Evolutionary conservation across 2,329 filamentous ascomycete species (phyloP), one percentile per base, ranked within the genome.

Genomic region (Phyllosticta citrichinensis): DNA sequence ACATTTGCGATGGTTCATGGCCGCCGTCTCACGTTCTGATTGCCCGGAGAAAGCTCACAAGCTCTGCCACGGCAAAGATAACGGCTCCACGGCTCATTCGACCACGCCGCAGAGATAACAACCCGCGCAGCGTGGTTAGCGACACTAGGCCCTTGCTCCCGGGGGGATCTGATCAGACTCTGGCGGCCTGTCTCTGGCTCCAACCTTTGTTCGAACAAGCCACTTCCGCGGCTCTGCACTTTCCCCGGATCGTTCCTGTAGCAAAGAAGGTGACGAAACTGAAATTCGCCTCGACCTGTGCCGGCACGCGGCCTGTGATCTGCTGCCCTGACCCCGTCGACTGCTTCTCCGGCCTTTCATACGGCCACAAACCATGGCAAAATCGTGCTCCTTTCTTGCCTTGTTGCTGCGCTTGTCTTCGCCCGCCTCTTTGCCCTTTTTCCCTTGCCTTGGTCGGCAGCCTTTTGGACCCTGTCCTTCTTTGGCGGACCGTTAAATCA

Each of bases 301-400:
- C 40, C 40, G 40, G 40, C 40, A 8, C 40, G 40, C 40, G 40
- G 40, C 40, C 40, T 47, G 40, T 47, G 40, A 17, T 47, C 40
- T 47, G 40, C 6, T 19, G 40, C 40, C 40, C 14, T n/a, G 40
- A n/a, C 40, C 14, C 40, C 40, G 40, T 47, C 40, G 40, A 47
- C 17, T 47, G 40, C 40, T 63, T 30, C 57, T 54, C 57, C 60
- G 58, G 64, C 54, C 52, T n/a, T 53, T 55, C 60, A 47, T 33
- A 47, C 40, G 40, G 40, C 20, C 19, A n/a, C 58, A n/a, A 17
- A 54, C 47, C 52, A 61, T 58, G 60, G 47, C 57, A 59, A 56
- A 60, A 50, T 52, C 55, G 17, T 33, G 30, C 27, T 55, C 53
- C 25, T 60, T 33, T 57, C 25, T 14, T 47, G 40, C 40, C 33